These are phyloP conservation scores for Colletotrichum destructivum DNA, from an alignment of 2,329 filamentous ascomycete species.

Conservation along the genomic window DNA sequence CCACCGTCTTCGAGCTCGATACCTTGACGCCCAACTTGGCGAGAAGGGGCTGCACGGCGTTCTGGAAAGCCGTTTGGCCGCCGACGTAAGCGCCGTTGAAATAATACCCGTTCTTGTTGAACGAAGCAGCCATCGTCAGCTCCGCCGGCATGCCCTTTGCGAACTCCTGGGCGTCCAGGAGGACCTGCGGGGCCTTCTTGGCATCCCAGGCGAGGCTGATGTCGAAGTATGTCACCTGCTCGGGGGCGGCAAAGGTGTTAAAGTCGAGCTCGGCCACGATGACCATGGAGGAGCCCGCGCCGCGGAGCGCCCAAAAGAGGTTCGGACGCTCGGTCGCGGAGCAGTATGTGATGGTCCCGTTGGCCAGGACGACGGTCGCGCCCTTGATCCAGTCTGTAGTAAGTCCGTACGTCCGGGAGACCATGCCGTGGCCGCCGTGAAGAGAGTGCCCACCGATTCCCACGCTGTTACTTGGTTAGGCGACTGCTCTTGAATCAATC, in stretches of 20 bases:
- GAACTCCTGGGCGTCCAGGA: constrained; percentile 17
- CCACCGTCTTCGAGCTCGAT: constrained; percentile 29
- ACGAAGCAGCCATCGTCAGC: constrained; percentile 46
- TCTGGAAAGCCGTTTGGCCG: constrained; percentile 1
- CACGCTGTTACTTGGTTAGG: constrained; percentile 46
- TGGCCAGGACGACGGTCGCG: constrained; percentile 55
- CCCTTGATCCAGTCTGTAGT: constrained; percentile 55
- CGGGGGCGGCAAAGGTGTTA: constrained; percentile 55
- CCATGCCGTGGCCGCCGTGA: constrained; percentile 58
- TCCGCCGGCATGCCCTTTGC: constrained; percentile 43
- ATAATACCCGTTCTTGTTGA: constrained; percentile 32
- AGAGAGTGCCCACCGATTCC: constrained; percentile 58
- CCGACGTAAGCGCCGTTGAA: constrained; percentile 29
- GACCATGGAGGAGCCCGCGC: constrained; percentile 59
- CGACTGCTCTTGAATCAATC: background rate
- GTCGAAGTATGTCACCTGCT: constrained; percentile 48
- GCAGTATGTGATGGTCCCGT: constrained; percentile 50
- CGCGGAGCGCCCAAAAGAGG: constrained; percentile 60
- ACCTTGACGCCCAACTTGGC: constrained; percentile 17
- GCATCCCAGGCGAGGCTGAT: constrained; percentile 18
- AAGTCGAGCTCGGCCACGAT: constrained; percentile 57
- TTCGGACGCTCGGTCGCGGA: constrained; percentile 54
- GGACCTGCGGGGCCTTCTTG: background rate
- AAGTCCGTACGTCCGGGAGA: constrained; percentile 46
- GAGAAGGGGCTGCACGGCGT: constrained; percentile 15